Conservation (phyloP, 208 protist species). For the Histomonas meleagridis region DNA sequence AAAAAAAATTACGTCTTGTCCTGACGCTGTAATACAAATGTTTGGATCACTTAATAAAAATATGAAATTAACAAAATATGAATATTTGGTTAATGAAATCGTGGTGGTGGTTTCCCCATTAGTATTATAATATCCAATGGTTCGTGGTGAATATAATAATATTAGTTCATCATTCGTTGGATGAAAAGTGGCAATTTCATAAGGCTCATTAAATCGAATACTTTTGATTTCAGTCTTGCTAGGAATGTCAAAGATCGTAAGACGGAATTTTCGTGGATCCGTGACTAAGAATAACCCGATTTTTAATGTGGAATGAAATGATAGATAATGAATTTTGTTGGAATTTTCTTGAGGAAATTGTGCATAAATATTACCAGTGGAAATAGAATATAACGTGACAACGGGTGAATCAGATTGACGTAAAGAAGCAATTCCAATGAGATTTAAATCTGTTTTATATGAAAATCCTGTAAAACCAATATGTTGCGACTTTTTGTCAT, state of each 20-base stretch:
- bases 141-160: background rate
- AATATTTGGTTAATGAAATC: background rate
- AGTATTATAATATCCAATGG: background rate
- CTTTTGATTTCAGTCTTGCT: background rate
- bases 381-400: background rate
- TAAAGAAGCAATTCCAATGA: background rate
- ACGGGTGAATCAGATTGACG: background rate
- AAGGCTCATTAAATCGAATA: background rate
- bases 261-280: background rate
- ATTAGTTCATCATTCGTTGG: background rate
- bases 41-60: conserved; percentile 28
- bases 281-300: background rate
- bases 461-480: background rate
- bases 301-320: background rate
- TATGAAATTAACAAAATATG: background rate
- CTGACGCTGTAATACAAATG: background rate
- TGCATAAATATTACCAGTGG: too few species aligned
- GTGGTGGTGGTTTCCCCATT: background rate
- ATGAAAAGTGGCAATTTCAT: background rate
- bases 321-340: background rate
- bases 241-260: background rate
- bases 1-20: background rate
- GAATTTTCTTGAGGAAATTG: background rate
- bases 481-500: background rate
- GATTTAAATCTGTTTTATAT: background rate